Evolutionary conservation across 2,329 filamentous ascomycete genomes (phyloP).

Genomic region (Xylariaceae sp.): DNA sequence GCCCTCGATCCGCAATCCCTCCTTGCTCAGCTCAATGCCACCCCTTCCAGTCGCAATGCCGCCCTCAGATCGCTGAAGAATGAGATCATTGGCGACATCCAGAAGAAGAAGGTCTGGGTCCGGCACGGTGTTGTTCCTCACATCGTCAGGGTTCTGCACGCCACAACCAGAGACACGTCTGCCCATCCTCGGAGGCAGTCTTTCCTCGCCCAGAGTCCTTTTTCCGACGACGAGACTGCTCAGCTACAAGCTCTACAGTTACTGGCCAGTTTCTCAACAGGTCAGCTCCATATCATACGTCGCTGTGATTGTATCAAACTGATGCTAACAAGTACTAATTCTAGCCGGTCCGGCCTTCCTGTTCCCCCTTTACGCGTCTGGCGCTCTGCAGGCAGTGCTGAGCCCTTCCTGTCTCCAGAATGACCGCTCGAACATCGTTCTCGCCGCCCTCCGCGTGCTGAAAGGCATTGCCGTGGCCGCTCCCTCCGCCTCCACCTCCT

Average conservation of each 20-base stretch:
- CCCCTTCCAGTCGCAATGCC: conserved; percentile 51
- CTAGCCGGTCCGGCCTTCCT: conserved; percentile 79
- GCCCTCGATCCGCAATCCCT: conserved; percentile 25
- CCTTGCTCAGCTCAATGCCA: conserved; percentile 42
- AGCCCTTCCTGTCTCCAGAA: conserved; percentile 64
- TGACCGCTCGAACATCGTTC: conserved; percentile 63
- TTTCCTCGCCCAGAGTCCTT: conserved; percentile 33
- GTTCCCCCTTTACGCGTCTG: conserved; percentile 66
- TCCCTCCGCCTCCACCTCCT: conserved; percentile 50
- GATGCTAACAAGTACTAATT: conserved; percentile 17
- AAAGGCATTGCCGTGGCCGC: conserved; percentile 68
- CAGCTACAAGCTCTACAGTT: conserved; percentile 79
- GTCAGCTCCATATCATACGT: conserved; percentile 42
- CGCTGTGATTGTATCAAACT: conserved; percentile 7
- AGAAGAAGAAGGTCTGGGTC: conserved; percentile 81
- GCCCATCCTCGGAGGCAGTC: conserved; percentile 39
- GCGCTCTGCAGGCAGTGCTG: conserved; percentile 67
- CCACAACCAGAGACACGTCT: conserved; percentile 33
- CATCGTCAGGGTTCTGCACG: conserved; percentile 47
- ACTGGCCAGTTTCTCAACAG: conserved; percentile 80
- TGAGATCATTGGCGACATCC: conserved; percentile 81
- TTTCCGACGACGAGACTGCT: conserved; percentile 64
- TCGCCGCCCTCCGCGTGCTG: conserved; percentile 72
- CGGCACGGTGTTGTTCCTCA: conserved; percentile 65
- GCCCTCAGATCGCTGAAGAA: conserved; percentile 79